These are phyloP conservation scores for Salix dunnii DNA, from an alignment of 345 rosid genomes.

Conservation along the genomic window DNA sequence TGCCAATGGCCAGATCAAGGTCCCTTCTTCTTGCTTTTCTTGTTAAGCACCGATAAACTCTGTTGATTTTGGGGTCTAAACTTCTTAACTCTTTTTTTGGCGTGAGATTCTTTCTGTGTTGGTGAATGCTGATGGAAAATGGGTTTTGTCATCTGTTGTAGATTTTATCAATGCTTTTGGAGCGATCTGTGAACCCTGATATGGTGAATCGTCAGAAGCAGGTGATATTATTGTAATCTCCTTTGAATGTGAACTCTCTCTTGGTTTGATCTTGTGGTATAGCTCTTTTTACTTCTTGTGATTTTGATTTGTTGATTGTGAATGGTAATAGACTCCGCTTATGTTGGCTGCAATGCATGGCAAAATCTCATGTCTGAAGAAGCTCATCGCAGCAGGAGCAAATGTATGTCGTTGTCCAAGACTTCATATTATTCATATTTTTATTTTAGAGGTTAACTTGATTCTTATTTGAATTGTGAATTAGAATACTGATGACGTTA, in stretches of 20 bases:
- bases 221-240: slow-evolving; percentile 36
- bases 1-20: slow-evolving; percentile 98
- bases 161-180: slow-evolving; percentile 75
- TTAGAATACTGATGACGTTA: slow-evolving; percentile 3
- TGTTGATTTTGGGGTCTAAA: slow-evolving; percentile 7
- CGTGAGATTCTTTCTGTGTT: background rate
- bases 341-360: slow-evolving; percentile 99
- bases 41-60: background rate
- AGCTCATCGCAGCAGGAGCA: slow-evolving; percentile 91
- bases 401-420: slow-evolving; percentile 52
- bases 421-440: background rate
- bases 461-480: background rate
- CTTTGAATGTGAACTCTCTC: background rate
- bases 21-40: slow-evolving; percentile 13
- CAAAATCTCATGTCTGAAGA: slow-evolving; percentile 70
- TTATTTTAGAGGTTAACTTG: background rate
- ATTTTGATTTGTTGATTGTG: slow-evolving; percentile 16
- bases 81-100: background rate
- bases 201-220: slow-evolving; percentile 83
- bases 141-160: slow-evolving; percentile 26
- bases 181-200: slow-evolving; percentile 74
- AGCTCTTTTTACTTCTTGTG: background rate
- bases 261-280: background rate
- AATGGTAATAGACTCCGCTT: slow-evolving; percentile 70
- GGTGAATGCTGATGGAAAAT: slow-evolving; percentile 18